Conservation (phyloP, 1,139 yeast species). For the Yamadazyma diospyri region DNA sequence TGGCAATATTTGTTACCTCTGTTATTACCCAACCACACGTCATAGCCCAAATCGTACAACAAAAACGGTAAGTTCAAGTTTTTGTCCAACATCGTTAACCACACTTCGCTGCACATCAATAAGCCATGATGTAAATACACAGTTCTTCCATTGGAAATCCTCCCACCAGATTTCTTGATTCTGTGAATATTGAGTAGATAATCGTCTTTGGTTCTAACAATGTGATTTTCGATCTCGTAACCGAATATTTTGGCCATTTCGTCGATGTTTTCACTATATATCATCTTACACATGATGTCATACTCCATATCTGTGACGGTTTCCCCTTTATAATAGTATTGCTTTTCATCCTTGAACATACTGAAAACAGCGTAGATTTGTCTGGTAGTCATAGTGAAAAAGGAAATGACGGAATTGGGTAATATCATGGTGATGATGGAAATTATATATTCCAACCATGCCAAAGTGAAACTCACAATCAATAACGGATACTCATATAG, state of each 20-base stretch:
- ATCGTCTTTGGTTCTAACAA: conserved; percentile 39
- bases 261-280: conserved; percentile 30
- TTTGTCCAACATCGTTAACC: conserved; percentile 72
- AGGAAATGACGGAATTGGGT: conserved; percentile 29
- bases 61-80: conserved; percentile 69
- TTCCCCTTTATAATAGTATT: conserved; percentile 12
- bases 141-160: conserved; percentile 36
- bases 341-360: conserved; percentile 13
- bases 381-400: conserved; percentile 27
- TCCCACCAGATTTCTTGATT: conserved; percentile 11
- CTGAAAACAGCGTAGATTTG: conserved; percentile 26
- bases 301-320: conserved; percentile 8
- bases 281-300: conserved; percentile 9
- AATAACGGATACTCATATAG: conserved; percentile 37
- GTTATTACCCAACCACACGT: conserved; percentile 91
- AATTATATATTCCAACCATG: conserved; percentile 40
- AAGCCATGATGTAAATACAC: conserved; percentile 89
- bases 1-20: conserved; percentile 84
- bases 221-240: conserved; percentile 35
- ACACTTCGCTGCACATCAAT: conserved; percentile 85
- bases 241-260: conserved; percentile 39
- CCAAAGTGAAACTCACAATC: conserved; percentile 30
- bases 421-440: conserved; percentile 31
- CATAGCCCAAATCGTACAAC: conserved; percentile 76
- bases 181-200: conserved; percentile 37